Evolutionary conservation across 2,329 filamentous ascomycete species (phyloP).

Genomic region (Nannizzia gypsea): DNA sequence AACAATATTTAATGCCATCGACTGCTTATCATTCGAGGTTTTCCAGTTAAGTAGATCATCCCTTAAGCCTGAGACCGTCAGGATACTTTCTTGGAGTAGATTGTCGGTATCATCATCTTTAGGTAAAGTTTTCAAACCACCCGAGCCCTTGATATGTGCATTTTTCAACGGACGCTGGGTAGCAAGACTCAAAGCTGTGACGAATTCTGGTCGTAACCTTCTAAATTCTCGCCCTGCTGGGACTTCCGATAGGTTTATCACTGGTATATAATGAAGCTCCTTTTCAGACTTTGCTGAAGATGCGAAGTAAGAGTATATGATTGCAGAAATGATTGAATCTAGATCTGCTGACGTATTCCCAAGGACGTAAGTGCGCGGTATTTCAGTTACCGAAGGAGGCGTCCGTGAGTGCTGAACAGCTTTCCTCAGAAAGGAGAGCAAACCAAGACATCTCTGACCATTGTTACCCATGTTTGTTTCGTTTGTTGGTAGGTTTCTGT

Average conservation of each 20-base stretch:
- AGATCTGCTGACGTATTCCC: constrained; percentile 43
- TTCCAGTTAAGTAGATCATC: constrained; percentile 13
- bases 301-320: constrained; percentile 50
- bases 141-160: no score
- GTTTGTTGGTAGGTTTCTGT: background rate
- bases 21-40: background rate
- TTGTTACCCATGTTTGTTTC: background rate
- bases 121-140: constrained; percentile 9
- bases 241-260: constrained; percentile 45
- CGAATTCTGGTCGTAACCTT: constrained; percentile 47
- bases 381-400: constrained; percentile 16
- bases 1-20: constrained; percentile 18
- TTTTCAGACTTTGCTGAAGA: constrained; percentile 27
- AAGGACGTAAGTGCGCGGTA: constrained; percentile 28
- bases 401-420: constrained; percentile 22
- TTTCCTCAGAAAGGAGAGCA: constrained; percentile 30
- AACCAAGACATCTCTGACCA: constrained; percentile 5
- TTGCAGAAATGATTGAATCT: constrained; percentile 50
- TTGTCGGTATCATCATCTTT: constrained; percentile 18
- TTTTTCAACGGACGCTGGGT: constrained; percentile 17
- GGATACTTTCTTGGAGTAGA: constrained; percentile 25
- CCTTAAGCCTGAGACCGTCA: constrained; percentile 32
- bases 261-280: constrained; percentile 40
- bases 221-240: constrained; percentile 37
- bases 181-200: constrained; percentile 43